A percentile compares a stretch with the other conserved stretches of the same genome.
Evolutionary conservation across 2,329 filamentous ascomycete genomes (phyloP).

Genomic region (Bretziella fagacearum): DNA sequence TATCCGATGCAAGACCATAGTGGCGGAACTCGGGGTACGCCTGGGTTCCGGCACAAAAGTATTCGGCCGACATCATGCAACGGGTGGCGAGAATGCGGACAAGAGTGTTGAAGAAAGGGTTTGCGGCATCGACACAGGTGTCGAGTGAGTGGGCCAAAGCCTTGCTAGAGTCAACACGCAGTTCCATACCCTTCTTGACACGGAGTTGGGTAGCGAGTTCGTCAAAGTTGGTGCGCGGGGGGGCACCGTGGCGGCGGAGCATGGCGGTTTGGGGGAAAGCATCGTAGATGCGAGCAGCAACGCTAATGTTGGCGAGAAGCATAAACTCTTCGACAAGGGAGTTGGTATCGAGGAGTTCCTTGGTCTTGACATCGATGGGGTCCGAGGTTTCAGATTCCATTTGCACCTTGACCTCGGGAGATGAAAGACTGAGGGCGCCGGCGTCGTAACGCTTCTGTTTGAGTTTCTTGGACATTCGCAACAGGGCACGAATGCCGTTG

Average conservation of each 20-base stretch:
- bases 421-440: slow-evolving; percentile 84
- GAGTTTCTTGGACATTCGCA: slow-evolving; percentile 81
- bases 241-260: slow-evolving; percentile 76
- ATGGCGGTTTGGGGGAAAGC: slow-evolving; percentile 92
- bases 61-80: slow-evolving; percentile 98
- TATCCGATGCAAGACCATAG: slow-evolving; percentile 88
- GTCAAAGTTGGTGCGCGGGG: slow-evolving; percentile 92
- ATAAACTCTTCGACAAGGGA: slow-evolving; percentile 98
- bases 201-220: slow-evolving; percentile 82
- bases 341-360: slow-evolving; percentile 85
- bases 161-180: slow-evolving; percentile 72
- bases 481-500: slow-evolving; percentile 67
- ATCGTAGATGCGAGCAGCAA: slow-evolving; percentile 76
- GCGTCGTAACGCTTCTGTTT: slow-evolving; percentile 93
- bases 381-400: slow-evolving; percentile 79
- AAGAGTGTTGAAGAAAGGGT: slow-evolving; percentile 97
- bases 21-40: slow-evolving; percentile 89
- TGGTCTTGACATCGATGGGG: slow-evolving; percentile 90
- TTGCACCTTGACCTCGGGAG: slow-evolving; percentile 93
- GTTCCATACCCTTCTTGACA: slow-evolving; percentile 64
- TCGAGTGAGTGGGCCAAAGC: slow-evolving; percentile 91
- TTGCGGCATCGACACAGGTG: slow-evolving; percentile 55
- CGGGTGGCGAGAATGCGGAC: slow-evolving; percentile 93
- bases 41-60: slow-evolving; percentile 90
- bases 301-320: slow-evolving; percentile 92